Evolutionary conservation across 306 rosid genomes (phyloP).

Genomic region (Cucurbita moschata): DNA sequence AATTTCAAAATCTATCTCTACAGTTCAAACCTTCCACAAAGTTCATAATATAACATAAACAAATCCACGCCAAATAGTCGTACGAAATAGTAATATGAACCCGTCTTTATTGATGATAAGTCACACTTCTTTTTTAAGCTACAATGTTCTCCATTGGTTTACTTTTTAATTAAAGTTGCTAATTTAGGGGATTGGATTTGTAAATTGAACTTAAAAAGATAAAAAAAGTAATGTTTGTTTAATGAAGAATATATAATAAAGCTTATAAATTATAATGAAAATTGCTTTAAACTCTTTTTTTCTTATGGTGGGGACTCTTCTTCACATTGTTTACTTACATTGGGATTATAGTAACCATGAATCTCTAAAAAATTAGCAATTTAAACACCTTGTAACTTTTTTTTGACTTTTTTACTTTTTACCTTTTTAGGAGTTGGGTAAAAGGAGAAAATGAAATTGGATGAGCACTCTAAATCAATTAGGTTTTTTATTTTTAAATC

Average conservation of each 20-base stretch:
- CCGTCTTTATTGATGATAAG: neutral
- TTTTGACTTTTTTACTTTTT: no score
- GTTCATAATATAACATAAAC: neutral
- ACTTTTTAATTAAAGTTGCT: neutral
- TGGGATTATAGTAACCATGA: conserved; percentile 15
- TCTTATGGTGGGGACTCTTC: neutral
- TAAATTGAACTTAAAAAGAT: neutral
- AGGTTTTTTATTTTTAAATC: no score
- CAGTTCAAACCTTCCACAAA: neutral
- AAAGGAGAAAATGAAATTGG: no score
- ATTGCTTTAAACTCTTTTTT: neutral
- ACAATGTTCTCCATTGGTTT: neutral
- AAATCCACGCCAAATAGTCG: no score
- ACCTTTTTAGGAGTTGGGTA: no score
- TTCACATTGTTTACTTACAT: neutral
- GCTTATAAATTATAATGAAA: neutral
- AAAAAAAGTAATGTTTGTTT: neutral
- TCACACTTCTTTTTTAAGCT: neutral
- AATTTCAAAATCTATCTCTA: neutral
- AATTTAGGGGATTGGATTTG: neutral
- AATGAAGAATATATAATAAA: neutral
- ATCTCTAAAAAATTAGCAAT: neutral
- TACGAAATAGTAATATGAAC: neutral
- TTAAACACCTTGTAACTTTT: neutral
- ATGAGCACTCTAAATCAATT: no score